Evolutionary conservation across 768 basidiomycete species (phyloP), one percentile per base, ranked within the genome.

Genomic region (Obba rivulosa): DNA sequence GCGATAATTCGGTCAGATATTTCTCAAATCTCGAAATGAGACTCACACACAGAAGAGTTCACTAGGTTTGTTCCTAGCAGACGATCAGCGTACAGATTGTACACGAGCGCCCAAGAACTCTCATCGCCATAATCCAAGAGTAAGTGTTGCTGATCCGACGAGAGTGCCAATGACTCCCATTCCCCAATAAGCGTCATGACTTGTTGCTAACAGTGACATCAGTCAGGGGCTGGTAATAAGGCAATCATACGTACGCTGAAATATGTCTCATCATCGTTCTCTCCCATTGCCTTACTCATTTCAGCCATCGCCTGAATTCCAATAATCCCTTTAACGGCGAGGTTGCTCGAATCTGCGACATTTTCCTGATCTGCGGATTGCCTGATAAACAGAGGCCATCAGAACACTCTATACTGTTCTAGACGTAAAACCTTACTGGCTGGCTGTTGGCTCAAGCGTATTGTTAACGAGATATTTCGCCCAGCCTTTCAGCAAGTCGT

Each of bases 301-400:
- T 56, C 49, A 1, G 55, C 47, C 58, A 59, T 59, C 4, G 58
- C 53, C 28, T 59, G 46, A 18, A 59, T 49, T 13, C 45, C 58
- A n/a, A 59, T 57, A 51, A 59, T 59, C 2, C 58, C 58, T 41
- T 59, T 59, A 41, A 59, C 51, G 2, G 51, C 53, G 3, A 59
- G 42, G 45, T 59, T 59, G 4, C 53, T 56, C 58, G 53, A 50
- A 42, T 57, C 57, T 3, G 58, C 48, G 3, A 8, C 43, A 20
- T 7, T 41, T 48, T 54, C 42, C 11, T 24, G 21, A 37, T 57
- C 56, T 2, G 56, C 53, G 16, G 41, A 22, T n/a, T 28, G 7
- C 22, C 56, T 57, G 43, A 16, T 20, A 8, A 16, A 8, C 7
- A 20, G 14, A 20, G 20, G 7, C 8, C 16, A 16, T 38, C 37